Base-by-base conservation (phyloP, 345 rosid species). In the Arabidopsis arenosa region DNA sequence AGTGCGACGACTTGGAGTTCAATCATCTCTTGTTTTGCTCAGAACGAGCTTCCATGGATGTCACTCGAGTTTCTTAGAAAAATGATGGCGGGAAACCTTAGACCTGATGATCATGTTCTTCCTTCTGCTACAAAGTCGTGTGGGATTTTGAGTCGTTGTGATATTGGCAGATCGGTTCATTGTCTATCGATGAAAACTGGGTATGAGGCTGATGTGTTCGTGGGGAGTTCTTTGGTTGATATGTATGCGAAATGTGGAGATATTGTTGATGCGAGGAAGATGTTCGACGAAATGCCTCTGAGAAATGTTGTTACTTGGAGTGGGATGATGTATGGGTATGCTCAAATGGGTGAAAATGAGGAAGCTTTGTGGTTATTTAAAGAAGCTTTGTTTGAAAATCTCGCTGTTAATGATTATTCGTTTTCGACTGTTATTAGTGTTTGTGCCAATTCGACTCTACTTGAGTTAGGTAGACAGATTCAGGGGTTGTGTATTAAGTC, bases 261-360 rank as follows among this genome's bases (percentile, higher is more conserved):
- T 18, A 70, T 88, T 60, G 26, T 35, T 55, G 74, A 77, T 68
- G 96, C 94, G 11, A 83, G 96, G 87, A 83, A 73, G 43, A 11
- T 86, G 85, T 93, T 93, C 54, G 94, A 90, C 68, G 87, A 84
- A 87, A 93, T 93, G 97, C 93, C 98, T 35, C 80, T 79, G 0
- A 83, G 85, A 73, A 93, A 93, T 65, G 92, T 91, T 10, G 98
- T 93, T 53, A 89, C 97, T 55, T 94, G 97, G 97, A 94, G 92
- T 61, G 97, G 96, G 61, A 85, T 94, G 97, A 92, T 94, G 44
- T 85, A 83, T 73, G 97, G 95, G 75, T 90, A 90, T 78, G 67
- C 93, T 26, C 98, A 89, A 49, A 39, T 85, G 76, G 93, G 91
- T 70, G 92, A 85, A 68, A 75, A 85, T 54, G 90, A 86, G 77